A percentile compares a stretch with the other conserved stretches of the same genome.
phyloP scores from a whole-genome alignment of 305 asterid genomes.

The Fraxinus greggii region DNA sequence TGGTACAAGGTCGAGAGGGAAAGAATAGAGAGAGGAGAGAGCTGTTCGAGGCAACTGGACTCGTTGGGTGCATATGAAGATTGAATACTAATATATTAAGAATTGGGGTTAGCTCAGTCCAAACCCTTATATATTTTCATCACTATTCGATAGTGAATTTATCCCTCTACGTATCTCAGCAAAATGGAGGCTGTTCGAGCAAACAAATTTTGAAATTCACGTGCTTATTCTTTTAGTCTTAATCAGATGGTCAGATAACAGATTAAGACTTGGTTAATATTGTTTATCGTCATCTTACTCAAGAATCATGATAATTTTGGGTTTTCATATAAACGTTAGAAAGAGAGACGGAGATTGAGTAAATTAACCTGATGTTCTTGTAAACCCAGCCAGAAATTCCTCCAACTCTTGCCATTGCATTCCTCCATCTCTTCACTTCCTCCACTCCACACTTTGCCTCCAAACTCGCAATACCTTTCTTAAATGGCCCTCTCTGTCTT shows the following conservation, averaged over 20 bases:
- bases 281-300: not conserved
- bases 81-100: not conserved
- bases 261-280: not conserved
- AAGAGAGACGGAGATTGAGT: not conserved
- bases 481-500: slow-evolving; percentile 27
- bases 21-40: not conserved
- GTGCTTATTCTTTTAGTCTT: not conserved
- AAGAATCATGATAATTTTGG: not conserved
- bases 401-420: slow-evolving; percentile 30
- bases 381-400: slow-evolving; percentile 27
- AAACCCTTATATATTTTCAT: no score
- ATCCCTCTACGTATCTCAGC: not conserved
- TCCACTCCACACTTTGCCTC: not conserved
- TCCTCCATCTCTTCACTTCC: slow-evolving; percentile 26
- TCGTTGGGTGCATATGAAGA: not conserved
- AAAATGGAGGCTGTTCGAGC: not conserved
- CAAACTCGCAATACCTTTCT: slow-evolving; percentile 9
- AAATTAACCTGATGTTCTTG: not conserved
- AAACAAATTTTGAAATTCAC: no score
- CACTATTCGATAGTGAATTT: no score
- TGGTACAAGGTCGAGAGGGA: not conserved
- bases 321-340: not conserved
- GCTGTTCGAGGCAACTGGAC: not conserved
- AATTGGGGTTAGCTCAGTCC: no score
- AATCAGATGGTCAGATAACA: not conserved